phyloP scores from a whole-genome alignment of 2,329 filamentous ascomycete genomes.

The Diaporthe sp. region DNA sequence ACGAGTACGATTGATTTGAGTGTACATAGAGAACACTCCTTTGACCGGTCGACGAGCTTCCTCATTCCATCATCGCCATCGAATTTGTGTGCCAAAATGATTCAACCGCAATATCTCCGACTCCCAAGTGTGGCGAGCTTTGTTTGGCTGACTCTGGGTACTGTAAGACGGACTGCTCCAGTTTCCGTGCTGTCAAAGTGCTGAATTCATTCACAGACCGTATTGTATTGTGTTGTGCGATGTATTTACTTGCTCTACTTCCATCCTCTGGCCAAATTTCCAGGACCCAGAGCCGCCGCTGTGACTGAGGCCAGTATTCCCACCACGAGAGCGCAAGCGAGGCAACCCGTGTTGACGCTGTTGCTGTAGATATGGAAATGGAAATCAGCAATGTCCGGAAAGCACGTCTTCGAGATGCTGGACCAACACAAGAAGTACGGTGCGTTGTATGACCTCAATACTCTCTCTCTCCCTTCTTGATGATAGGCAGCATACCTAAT shows the following conservation, averaged over 20 bases:
- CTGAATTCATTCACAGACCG: not conserved
- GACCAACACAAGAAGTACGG: constrained; percentile 33
- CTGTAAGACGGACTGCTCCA: not conserved
- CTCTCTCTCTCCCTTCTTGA: no score
- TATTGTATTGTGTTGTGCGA: not conserved
- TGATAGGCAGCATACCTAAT: not conserved
- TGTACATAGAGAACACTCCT: not conserved
- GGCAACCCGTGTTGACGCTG: not conserved
- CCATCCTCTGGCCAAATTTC: constrained; percentile 38
- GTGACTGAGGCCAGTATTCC: not conserved
- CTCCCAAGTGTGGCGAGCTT: not conserved
- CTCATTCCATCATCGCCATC: not conserved
- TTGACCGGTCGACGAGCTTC: not conserved
- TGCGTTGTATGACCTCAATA: not conserved
- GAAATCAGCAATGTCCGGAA: constrained; percentile 7
- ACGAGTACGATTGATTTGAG: not conserved
- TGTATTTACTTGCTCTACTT: constrained; percentile 36
- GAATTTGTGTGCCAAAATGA: not conserved
- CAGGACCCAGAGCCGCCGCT: constrained; percentile 25
- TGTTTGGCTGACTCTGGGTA: not conserved
- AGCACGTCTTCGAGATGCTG: constrained; percentile 25
- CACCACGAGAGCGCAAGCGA: no score
- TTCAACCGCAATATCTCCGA: not conserved
- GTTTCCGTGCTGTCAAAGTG: not conserved
- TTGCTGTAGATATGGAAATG: constrained; percentile 22